Evolutionary conservation across 306 rosid genomes (phyloP).

Genomic region (Quercus alba): DNA sequence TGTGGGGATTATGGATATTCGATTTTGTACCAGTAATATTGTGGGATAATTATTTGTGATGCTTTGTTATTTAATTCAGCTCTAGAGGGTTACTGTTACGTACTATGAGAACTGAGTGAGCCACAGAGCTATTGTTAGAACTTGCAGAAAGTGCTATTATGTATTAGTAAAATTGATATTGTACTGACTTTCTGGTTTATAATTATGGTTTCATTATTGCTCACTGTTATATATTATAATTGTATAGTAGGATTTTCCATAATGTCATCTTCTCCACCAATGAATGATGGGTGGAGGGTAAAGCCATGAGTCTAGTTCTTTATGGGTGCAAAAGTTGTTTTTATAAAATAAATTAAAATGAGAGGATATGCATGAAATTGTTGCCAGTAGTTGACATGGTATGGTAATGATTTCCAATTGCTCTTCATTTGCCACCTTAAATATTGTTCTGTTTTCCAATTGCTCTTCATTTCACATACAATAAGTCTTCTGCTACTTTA

Average conservation of each 20-base stretch:
- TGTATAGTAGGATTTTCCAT: not conserved
- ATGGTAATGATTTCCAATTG: no score
- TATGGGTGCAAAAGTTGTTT: not conserved
- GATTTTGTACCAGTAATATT: conserved; percentile 26
- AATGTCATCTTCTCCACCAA: not conserved
- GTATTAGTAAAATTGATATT: not conserved
- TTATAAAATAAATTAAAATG: not conserved
- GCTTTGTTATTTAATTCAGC: not conserved
- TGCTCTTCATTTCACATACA: no score
- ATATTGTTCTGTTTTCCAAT: no score
- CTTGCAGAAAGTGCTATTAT: not conserved
- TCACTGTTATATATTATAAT: not conserved
- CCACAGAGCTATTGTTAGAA: not conserved
- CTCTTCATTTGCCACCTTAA: no score
- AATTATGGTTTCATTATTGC: not conserved
- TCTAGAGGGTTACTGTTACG: not conserved
- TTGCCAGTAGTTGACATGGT: not conserved
- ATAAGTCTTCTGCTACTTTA: no score
- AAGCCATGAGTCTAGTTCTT: not conserved
- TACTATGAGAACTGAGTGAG: not conserved
- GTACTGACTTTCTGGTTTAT: not conserved
- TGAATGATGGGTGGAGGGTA: not conserved
- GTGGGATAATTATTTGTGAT: conserved; percentile 28
- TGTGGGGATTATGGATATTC: conserved; percentile 15
- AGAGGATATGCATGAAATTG: not conserved